These are phyloP conservation scores for Nadsonia commutata DNA, from an alignment of 1,139 yeast genomes.

Conservation along the genomic window DNA sequence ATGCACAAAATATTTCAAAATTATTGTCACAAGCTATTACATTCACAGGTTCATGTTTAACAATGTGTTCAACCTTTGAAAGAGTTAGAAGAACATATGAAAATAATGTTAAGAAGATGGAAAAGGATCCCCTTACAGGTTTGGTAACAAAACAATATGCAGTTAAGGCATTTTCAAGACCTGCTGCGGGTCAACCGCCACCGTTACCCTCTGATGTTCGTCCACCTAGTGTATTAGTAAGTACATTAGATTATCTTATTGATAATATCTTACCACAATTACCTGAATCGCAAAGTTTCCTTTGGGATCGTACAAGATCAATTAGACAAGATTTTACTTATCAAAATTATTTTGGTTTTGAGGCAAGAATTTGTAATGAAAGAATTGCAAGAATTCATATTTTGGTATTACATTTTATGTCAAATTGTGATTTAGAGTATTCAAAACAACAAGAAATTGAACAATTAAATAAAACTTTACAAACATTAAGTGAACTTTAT, in stretches of 20 bases:
- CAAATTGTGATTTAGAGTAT: constrained; percentile 55
- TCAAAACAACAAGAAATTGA: constrained; percentile 93
- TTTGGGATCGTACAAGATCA: constrained; percentile 99
- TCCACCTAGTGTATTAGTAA: constrained; percentile 62
- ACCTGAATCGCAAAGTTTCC: constrained; percentile 77
- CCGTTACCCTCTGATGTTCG: constrained; percentile 95
- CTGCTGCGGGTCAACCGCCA: constrained; percentile 98
- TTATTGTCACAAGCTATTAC: constrained; percentile 73
- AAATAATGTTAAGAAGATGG: constrained; percentile 71
- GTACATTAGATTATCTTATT: constrained; percentile 56
- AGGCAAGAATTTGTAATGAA: constrained; percentile 87
- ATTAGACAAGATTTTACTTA: constrained; percentile 94
- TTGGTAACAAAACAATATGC: constrained; percentile 51
- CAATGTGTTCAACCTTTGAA: constrained; percentile 93
- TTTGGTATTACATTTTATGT: constrained; percentile 73
- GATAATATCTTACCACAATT: constrained; percentile 46
- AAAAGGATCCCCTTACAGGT: constrained; percentile 47
- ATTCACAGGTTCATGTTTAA: constrained; percentile 77
- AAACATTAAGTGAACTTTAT: constrained; percentile 79
- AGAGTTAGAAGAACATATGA: constrained; percentile 79
- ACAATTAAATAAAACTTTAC: constrained; percentile 83
- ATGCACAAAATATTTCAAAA: constrained; percentile 72
- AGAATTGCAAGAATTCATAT: constrained; percentile 82
- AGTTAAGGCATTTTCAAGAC: constrained; percentile 86
- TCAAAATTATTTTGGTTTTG: constrained; percentile 88